A percentile compares a stretch with the other conserved stretches of the same genome.
Conservation (phyloP, 805 yeast genomes). For the Kluyveromyces lactis region DNA sequence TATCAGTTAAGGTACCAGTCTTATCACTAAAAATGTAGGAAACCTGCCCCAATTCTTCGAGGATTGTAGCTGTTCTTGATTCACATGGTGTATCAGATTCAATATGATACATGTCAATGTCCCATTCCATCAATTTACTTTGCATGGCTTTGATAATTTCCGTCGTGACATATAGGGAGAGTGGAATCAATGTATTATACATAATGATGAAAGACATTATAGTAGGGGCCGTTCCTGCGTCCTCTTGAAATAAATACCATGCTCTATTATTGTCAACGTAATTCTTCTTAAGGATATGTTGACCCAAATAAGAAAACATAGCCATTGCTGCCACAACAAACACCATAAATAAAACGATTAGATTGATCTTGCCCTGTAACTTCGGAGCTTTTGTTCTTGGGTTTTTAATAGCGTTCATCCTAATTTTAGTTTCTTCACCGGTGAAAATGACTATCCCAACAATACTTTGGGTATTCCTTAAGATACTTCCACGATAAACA, state of each 20-base stretch:
- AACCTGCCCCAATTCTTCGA: slow-evolving; percentile 96
- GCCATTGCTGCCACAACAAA: slow-evolving; percentile 65
- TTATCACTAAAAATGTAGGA: slow-evolving; percentile 92
- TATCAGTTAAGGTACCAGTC: slow-evolving; percentile 95
- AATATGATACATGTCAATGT: slow-evolving; percentile 87
- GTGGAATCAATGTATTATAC: slow-evolving; percentile 94
- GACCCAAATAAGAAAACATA: slow-evolving; percentile 75
- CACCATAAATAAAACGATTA: slow-evolving; percentile 84
- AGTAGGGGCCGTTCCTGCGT: slow-evolving; percentile 81
- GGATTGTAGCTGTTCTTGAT: slow-evolving; percentile 88
- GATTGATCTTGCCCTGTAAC: slow-evolving; percentile 72
- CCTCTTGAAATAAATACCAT: slow-evolving; percentile 71
- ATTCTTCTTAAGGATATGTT: slow-evolving; percentile 42
- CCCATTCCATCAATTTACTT: slow-evolving; percentile 72
- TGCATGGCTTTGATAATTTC: slow-evolving; percentile 91
- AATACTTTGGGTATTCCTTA: slow-evolving; percentile 71
- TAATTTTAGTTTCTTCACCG: slow-evolving; percentile 91
- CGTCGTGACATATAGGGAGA: slow-evolving; percentile 92
- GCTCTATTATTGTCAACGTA: slow-evolving; percentile 33
- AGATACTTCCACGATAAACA: slow-evolving; percentile 81
- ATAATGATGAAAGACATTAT: slow-evolving; percentile 94
- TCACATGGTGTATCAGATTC: slow-evolving; percentile 86
- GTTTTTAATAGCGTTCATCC: slow-evolving; percentile 88
- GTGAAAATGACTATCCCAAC: slow-evolving; percentile 83
- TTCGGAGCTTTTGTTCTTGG: slow-evolving; percentile 93